Evolutionary conservation across 192 early-diverging fungal species (phyloP).

Genomic region (Glomus cerebriforme): DNA sequence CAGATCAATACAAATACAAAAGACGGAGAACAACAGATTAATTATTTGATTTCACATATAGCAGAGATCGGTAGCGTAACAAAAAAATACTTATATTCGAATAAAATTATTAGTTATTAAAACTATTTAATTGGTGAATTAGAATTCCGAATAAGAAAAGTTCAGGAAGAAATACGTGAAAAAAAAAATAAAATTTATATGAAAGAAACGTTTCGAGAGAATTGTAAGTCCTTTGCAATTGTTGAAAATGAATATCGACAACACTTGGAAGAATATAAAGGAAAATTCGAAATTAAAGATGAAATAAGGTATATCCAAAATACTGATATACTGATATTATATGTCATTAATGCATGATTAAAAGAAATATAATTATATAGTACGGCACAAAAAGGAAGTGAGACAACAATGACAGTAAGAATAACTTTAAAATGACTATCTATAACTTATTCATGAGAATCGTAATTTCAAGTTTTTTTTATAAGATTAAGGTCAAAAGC

Average conservation of each 20-base stretch:
- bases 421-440: neutral
- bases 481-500: slow-evolving; percentile 4
- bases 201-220: slow-evolving; percentile 5
- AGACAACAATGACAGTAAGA: slow-evolving; percentile 19
- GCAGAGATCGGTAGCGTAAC: slow-evolving; percentile 9
- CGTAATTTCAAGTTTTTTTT: neutral
- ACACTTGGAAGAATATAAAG: neutral
- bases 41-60: slow-evolving; percentile 6
- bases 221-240: neutral
- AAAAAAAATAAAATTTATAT: slow-evolving; percentile 28
- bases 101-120: neutral
- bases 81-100: neutral
- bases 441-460: neutral
- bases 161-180: slow-evolving; percentile 15
- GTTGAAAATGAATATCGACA: neutral
- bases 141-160: slow-evolving; percentile 10
- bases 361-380: neutral
- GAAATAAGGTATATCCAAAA: neutral
- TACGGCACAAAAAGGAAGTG: neutral
- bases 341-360: neutral
- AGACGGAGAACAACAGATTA: slow-evolving; percentile 3
- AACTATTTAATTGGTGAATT: neutral
- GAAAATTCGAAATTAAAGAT: neutral
- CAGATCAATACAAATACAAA: neutral
- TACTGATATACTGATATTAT: neutral